Base-by-base conservation (phyloP, 164 flowering plant genomes). In the Nymphaea colorata region DNA sequence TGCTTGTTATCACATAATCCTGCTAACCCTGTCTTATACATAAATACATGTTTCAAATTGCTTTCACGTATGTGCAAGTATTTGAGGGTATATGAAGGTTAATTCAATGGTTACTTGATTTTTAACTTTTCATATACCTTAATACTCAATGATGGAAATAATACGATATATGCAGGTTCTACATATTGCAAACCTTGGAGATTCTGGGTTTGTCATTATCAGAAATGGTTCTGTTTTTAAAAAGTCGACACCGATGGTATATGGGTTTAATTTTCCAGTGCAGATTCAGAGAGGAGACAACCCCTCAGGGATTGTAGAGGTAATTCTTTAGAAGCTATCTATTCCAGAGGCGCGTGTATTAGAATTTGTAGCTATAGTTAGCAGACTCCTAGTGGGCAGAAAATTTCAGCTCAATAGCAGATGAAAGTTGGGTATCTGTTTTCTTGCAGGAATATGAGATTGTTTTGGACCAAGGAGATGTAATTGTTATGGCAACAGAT, bases 171-270 rank as follows among this genome's bases (percentile, higher is more conserved):
- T 53, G 45, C 84, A 92, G 98, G 84, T 68, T 76, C 86, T 92
- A 66, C 84, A 80, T 72, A 87, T 81, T 66, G 92, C 84, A 44
- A 90, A 85, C 78, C 77, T 92, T 73, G 98, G 98, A 43, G 86
- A 92, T 69, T 79, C 94, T 3, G 93, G 96, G 25, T 85, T 88
- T 70, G 64, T 88, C 64, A 68, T 93, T 63, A 74, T 90, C 66
- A 83, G 95, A 76, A 69, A 93, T 79, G 89, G 87, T n/a, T 55
- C 75, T 62, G 79, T 90, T 57, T 73, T 75, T 59, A 67, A 67
- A 59, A 83, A 76, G 72, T 93, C 96, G 60, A 75, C 82, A 45
- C 84, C 93, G 12, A 82, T 81, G 86, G 62, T 83, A 67, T 80
- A 88, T 70, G 93, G 78, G 60, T 88, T 88, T 80, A 77, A 78